Percentiles rank a stretch among this genome's conserved stretches.
Evolutionary conservation across 2,329 filamentous ascomycete species (phyloP).

Genomic region (Raffaelea albimanens): DNA sequence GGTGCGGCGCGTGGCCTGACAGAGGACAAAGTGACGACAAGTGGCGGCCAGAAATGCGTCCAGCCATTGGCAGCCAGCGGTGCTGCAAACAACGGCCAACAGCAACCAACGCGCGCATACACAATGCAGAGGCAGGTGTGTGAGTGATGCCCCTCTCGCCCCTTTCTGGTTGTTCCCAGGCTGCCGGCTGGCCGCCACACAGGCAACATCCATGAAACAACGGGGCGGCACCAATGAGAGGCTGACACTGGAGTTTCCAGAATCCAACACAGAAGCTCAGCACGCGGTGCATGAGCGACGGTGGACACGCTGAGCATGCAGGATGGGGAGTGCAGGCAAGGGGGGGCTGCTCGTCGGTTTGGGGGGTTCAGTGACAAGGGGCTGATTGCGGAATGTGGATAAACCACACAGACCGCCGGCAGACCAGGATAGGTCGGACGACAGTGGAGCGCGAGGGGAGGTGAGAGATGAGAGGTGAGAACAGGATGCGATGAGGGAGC

Average conservation of each 20-base stretch:
- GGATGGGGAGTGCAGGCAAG: not conserved
- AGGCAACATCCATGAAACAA: slow-evolving; percentile 23
- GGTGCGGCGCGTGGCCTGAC: too few species aligned
- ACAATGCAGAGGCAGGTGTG: too few species aligned
- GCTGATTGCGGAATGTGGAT: too few species aligned
- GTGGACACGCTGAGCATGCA: slow-evolving; percentile 2
- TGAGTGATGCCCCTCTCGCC: too few species aligned
- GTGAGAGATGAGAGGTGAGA: too few species aligned
- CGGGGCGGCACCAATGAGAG: slow-evolving; percentile 17
- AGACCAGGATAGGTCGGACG: slow-evolving; percentile 18
- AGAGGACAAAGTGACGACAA: too few species aligned
- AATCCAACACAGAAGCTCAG: not conserved
- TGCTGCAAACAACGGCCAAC: too few species aligned
- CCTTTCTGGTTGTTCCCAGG: too few species aligned
- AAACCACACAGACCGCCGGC: not conserved
- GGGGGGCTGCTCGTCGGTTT: not conserved
- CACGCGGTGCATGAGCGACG: slow-evolving; percentile 4
- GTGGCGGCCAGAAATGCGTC: too few species aligned
- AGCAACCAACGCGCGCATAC: too few species aligned
- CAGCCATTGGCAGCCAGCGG: too few species aligned
- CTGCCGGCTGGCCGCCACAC: not conserved
- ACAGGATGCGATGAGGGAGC: too few species aligned
- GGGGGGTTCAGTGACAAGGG: slow-evolving; percentile 3
- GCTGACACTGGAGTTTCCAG: slow-evolving; percentile 11
- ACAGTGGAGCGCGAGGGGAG: slow-evolving; percentile 14